These are phyloP conservation scores for Aspergillus ochraceus DNA, from an alignment of 2,329 filamentous ascomycete genomes.

Conservation along the genomic window DNA sequence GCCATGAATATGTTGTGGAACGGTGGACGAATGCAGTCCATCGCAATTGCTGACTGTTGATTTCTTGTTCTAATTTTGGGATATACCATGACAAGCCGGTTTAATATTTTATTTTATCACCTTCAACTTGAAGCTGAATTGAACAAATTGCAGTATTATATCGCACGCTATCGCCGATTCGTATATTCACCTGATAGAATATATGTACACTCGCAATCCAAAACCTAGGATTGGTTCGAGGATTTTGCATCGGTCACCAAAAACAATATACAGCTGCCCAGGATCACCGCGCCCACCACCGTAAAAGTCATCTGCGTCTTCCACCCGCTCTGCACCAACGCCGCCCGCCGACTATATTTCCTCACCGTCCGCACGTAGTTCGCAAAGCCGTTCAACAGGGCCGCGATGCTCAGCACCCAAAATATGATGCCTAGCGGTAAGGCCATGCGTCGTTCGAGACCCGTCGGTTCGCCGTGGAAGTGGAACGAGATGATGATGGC, in stretches of 20 bases:
- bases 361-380: constrained; percentile 86
- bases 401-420: constrained; percentile 78
- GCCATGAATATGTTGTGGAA: not conserved
- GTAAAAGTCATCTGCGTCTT: constrained; percentile 78
- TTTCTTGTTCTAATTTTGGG: not conserved
- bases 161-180: not conserved
- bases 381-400: constrained; percentile 71
- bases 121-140: not conserved
- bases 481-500: constrained; percentile 95
- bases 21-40: no score
- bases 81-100: constrained; percentile 13
- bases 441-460: constrained; percentile 73
- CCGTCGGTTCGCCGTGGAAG: constrained; percentile 69
- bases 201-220: not conserved
- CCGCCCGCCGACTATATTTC: constrained; percentile 74
- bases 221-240: not conserved
- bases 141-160: not conserved
- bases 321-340: constrained; percentile 90
- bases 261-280: constrained; percentile 47
- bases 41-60: not conserved
- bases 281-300: constrained; percentile 44
- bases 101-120: constrained; percentile 8
- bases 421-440: constrained; percentile 84
- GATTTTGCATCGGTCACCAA: constrained; percentile 38
- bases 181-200: not conserved